Evolutionary conservation across 148 eudicot genomes (phyloP).

Genomic region (Agrostemma githago): DNA sequence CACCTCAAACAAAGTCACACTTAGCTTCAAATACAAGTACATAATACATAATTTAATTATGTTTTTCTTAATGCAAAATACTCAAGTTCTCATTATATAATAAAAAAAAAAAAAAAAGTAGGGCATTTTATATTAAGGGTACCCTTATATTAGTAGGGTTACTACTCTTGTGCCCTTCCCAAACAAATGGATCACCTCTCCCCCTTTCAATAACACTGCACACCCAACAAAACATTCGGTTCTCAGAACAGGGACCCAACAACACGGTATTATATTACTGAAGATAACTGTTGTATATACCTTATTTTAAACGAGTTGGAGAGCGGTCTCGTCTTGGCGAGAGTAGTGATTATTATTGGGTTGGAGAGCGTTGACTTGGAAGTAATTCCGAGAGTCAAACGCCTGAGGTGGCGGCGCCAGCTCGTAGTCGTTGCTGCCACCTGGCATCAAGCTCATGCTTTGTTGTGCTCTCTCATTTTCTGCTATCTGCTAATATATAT

Average conservation of each 20-base stretch:
- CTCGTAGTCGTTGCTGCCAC: conserved; percentile 48
- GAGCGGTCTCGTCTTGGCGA: conserved; percentile 63
- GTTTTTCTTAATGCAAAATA: conserved; percentile 6
- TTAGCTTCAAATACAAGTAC: too few relatives aligned
- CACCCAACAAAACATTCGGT: background rate
- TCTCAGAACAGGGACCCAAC: too few relatives aligned
- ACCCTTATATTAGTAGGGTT: background rate
- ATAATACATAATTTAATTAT: background rate
- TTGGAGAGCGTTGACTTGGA: conserved; percentile 72
- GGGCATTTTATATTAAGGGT: background rate
- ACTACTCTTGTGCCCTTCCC: conserved; percentile 7
- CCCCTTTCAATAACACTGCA: background rate
- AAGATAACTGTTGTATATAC: background rate
- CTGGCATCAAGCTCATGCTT: conserved; percentile 87
- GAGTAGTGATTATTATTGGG: conserved; percentile 52
- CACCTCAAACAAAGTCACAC: conserved; percentile 3
- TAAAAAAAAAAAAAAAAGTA: background rate
- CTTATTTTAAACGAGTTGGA: conserved; percentile 59
- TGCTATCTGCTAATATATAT: conserved; percentile 46
- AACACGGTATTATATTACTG: too few relatives aligned
- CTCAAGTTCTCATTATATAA: background rate
- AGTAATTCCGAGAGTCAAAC: conserved; percentile 64
- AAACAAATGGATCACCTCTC: conserved; percentile 8
- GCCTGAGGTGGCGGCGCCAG: conserved; percentile 56
- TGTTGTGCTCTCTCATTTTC: conserved; percentile 84